phyloP scores from a whole-genome alignment of 192 early-diverging fungal species.

The Oehlia diaphana region DNA sequence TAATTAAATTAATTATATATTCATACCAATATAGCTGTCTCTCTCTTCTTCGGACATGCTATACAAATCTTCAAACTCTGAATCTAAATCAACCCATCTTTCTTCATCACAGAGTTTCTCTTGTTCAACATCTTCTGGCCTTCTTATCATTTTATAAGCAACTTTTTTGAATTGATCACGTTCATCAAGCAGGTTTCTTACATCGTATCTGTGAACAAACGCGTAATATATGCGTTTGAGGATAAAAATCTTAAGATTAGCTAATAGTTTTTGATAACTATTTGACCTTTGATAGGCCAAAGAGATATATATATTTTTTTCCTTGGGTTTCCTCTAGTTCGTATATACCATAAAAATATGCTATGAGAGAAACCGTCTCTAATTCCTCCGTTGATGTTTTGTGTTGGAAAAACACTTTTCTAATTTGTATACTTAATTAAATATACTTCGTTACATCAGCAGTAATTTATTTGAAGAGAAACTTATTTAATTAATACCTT shows the following conservation, averaged over 20 bases:
- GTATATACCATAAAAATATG: neutral
- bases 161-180: conserved; percentile 24
- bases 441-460: conserved; percentile 4
- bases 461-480: neutral
- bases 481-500: conserved; percentile 2
- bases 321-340: neutral
- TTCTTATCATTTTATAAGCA: conserved; percentile 15
- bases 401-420: neutral
- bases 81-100: conserved; percentile 61
- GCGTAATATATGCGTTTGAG: neutral
- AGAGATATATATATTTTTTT: neutral
- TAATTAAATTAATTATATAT: neutral
- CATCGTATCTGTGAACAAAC: conserved; percentile 58
- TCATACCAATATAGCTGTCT: conserved; percentile 46
- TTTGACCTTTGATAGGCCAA: neutral
- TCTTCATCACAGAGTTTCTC: conserved; percentile 46
- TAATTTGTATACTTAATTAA: neutral
- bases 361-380: neutral
- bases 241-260: neutral
- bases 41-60: conserved; percentile 58
- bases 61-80: conserved; percentile 56
- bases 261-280: neutral
- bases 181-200: conserved; percentile 59
- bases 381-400: neutral
- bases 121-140: conserved; percentile 32